Evolutionary conservation across 2,329 filamentous ascomycete species (phyloP).

Genomic region (Grosmannia huntii): DNA sequence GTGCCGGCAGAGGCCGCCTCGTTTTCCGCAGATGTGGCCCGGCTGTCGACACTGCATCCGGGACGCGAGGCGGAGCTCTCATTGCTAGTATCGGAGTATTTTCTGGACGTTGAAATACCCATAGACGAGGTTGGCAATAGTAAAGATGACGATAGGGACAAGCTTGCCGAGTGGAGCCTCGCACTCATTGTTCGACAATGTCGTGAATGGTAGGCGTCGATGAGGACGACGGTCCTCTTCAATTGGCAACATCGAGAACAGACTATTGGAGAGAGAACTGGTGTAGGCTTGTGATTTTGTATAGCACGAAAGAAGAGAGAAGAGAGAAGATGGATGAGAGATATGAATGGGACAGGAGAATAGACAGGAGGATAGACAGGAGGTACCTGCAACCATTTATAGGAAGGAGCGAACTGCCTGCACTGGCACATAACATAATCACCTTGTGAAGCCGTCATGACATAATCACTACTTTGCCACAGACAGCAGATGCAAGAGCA

Average conservation of each 20-base stretch:
- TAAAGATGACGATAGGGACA: not conserved
- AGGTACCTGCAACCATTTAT: too few relatives aligned
- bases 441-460: too few relatives aligned
- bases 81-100: constrained; percentile 4
- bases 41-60: constrained; percentile 6
- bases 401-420: not conserved
- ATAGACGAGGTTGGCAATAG: not conserved
- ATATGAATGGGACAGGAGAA: too few relatives aligned
- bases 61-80: constrained; percentile 8
- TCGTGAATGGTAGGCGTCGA: not conserved
- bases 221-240: not conserved
- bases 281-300: not conserved
- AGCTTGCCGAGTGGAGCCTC: not conserved
- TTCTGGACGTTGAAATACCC: not conserved
- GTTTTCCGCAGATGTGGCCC: constrained; percentile 18
- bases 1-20: constrained; percentile 6
- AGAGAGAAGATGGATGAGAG: not conserved
- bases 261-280: too few relatives aligned
- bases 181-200: not conserved
- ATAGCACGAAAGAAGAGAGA: not conserved
- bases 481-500: not conserved
- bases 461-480: too few relatives aligned
- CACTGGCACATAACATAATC: not conserved
- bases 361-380: not conserved
- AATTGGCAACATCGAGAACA: too few relatives aligned